Conservation (phyloP, 148 eudicot species). For the Chenopodium suecicum region DNA sequence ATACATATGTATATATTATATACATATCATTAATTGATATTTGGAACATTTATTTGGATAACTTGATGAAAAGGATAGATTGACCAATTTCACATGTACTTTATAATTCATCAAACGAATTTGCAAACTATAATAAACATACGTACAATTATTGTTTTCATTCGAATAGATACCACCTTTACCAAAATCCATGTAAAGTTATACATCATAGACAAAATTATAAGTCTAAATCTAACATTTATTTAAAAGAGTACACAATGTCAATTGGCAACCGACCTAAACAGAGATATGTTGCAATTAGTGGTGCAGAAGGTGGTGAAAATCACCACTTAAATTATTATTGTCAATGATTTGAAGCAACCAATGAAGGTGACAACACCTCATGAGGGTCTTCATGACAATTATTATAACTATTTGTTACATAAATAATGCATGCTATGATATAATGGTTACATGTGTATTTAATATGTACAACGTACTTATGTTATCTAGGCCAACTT, state of each 20-base stretch:
- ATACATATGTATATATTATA: no score
- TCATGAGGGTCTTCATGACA: neutral
- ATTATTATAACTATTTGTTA: neutral
- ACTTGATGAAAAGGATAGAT: slow-evolving; percentile 12
- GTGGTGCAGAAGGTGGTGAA: slow-evolving; percentile 15
- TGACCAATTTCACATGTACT: slow-evolving; percentile 20
- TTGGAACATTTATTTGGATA: slow-evolving; percentile 3
- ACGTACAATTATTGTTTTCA: slow-evolving; percentile 17
- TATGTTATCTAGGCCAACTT: neutral
- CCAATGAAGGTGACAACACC: slow-evolving; percentile 6
- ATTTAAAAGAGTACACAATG: neutral
- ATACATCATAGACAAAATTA: slow-evolving; percentile 21
- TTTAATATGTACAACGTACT: neutral
- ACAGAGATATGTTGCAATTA: slow-evolving; percentile 26
- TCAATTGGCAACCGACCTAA: slow-evolving; percentile 21
- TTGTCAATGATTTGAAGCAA: slow-evolving; percentile 16
- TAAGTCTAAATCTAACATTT: slow-evolving; percentile 10
- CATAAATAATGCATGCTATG: neutral
- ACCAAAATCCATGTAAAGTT: slow-evolving; percentile 15
- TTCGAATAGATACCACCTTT: slow-evolving; percentile 18
- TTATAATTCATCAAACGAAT: slow-evolving; percentile 4
- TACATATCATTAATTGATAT: neutral
- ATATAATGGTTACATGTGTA: neutral
- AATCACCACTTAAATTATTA: neutral
- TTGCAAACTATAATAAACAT: slow-evolving; percentile 16